These are phyloP conservation scores for Ramaria rubella DNA, from an alignment of 768 basidiomycete species.

Conservation along the genomic window DNA sequence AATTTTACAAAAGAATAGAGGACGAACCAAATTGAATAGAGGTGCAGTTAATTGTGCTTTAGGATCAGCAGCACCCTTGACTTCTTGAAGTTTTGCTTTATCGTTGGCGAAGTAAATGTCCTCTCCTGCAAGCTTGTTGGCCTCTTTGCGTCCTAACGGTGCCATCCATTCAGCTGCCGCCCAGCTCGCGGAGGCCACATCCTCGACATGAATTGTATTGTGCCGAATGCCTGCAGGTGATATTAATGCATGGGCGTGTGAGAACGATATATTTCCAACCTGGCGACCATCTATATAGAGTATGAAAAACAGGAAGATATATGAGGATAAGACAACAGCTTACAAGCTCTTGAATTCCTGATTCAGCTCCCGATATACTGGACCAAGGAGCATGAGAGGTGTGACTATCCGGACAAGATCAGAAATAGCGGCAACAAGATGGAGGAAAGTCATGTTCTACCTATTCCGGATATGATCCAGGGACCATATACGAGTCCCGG, in stretches of 20 bases:
- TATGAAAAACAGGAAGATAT: background rate
- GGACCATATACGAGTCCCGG: conserved; percentile 77
- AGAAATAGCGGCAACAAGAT: background rate
- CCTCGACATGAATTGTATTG: conserved; percentile 71
- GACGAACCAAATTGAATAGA: conserved; percentile 71
- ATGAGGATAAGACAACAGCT: conserved; percentile 20
- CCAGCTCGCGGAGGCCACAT: conserved; percentile 74
- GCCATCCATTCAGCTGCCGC: conserved; percentile 73
- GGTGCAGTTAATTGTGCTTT: conserved; percentile 55
- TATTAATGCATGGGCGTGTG: background rate
- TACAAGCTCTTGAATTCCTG: conserved; percentile 84
- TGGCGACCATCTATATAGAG: conserved; percentile 58
- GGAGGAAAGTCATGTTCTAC: conserved; percentile 34
- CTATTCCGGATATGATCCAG: conserved; percentile 62
- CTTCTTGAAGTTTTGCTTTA: conserved; percentile 57
- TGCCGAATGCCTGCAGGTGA: conserved; percentile 15
- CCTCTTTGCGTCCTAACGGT: conserved; percentile 53
- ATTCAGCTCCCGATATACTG: conserved; percentile 76
- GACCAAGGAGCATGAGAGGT: conserved; percentile 64
- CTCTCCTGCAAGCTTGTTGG: conserved; percentile 60
- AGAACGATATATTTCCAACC: conserved; percentile 54
- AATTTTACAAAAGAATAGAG: conserved; percentile 4
- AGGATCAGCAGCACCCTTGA: conserved; percentile 52
- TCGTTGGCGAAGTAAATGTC: conserved; percentile 62
- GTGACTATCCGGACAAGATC: conserved; percentile 39